Evolutionary conservation across 108 stramenopile species (phyloP), one percentile per base, ranked within the genome.

Genomic region (Aurantiochytrium sp.): DNA sequence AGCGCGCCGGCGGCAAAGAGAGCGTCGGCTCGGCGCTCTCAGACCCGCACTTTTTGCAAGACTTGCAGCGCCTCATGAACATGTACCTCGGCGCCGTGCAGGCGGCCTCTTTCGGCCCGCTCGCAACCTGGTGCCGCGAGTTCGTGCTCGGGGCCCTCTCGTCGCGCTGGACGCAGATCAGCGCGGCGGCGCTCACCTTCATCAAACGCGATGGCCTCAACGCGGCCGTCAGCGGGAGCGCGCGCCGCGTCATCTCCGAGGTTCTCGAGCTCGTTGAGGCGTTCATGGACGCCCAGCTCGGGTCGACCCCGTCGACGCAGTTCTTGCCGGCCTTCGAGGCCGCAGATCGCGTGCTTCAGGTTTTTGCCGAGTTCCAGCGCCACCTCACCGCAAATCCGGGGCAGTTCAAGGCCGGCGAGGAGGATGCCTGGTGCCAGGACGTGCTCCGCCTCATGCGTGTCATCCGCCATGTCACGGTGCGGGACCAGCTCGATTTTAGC

Each of bases 301-400:
- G 19, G 12, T n/a, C 73, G 39, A 48, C 73, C 1, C 39, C 39
- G 12, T 6, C 42, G n/a, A 41, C 73, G 45, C 73, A 81, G 24
- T 17, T 48, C 8, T 6, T 6, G 6, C 21, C n/a, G 12, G 42
- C 45, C 15, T 48, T 81, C 30, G 42, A 81, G 30, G 73, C 42
- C 6, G 39, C 42, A 41, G 73, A 81, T 12, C 39, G 45, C 27
- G 24, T 48, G 21, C 39, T 81, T 17, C 73, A 81, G 27, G 73
- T 81, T 24, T 81, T 48, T 81, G 73, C 42, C 12, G 73, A 81
- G 73, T 81, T 48, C 4, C 45, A 81, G 59, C 59, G 59, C 73
- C 39, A 81, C 27, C 24, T 81, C 10, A 12, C 45, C 6, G 36
- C 73, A 37, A 37, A 48, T 30, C 39, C 42, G 6, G 45, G 45